Evolutionary conservation across 2,329 filamentous ascomycete species (phyloP).

Genomic region (Microcyclospora tardicrescens): DNA sequence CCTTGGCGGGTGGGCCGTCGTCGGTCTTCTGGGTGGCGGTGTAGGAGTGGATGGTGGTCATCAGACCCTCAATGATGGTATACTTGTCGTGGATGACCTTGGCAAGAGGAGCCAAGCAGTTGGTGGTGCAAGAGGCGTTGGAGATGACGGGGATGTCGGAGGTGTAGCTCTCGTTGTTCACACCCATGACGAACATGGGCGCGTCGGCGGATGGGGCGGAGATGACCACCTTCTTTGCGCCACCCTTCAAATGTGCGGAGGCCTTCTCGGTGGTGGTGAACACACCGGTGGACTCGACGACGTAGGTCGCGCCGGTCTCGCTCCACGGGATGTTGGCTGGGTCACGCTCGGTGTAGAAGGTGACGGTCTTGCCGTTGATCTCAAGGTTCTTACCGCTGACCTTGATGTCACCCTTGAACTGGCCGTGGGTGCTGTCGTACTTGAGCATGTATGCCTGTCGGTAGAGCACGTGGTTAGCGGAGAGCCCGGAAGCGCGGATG

Average conservation of each 20-base stretch:
- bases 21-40: conserved; percentile 99
- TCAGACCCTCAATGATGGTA: conserved; percentile 93
- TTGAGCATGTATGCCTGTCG: conserved; percentile 94
- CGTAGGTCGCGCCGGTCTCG: conserved; percentile 77
- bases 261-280: conserved; percentile 99
- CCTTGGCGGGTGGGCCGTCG: no score
- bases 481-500: background rate
- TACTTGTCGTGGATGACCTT: conserved; percentile 99
- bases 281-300: conserved; percentile 96
- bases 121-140: conserved; percentile 99
- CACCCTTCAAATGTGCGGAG: conserved; percentile 82
- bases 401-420: conserved; percentile 86
- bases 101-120: conserved; percentile 97
- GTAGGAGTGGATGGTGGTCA: conserved; percentile 99
- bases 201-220: conserved; percentile 87
- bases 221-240: conserved; percentile 87
- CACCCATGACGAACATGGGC: conserved; percentile 99
- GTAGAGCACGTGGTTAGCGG: conserved; percentile 7
- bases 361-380: conserved; percentile 89
- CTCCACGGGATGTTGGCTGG: conserved; percentile 81
- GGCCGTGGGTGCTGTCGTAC: conserved; percentile 94
- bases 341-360: conserved; percentile 89
- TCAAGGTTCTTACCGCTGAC: conserved; percentile 59
- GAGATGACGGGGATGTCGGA: conserved; percentile 86
- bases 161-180: conserved; percentile 93